phyloP scores from a whole-genome alignment of 768 basidiomycete genomes.

The Daedalea quercina region DNA sequence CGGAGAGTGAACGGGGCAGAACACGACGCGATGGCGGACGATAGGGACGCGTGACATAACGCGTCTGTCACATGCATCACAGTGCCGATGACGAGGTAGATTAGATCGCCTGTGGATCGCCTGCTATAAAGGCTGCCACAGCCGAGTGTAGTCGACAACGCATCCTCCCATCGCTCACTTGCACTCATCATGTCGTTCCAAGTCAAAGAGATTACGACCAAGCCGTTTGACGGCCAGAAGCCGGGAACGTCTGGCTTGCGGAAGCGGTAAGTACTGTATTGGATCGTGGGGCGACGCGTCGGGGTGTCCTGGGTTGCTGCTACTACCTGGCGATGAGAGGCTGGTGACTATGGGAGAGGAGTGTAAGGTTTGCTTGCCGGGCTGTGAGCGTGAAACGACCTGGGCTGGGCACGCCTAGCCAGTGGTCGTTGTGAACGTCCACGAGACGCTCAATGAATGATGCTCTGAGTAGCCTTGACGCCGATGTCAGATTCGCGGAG shows the following conservation, averaged over 20 bases:
- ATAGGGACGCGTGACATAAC: not conserved
- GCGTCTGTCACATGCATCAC: not conserved
- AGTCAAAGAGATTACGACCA: slow-evolving; percentile 70
- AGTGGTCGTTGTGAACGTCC: slow-evolving; percentile 12
- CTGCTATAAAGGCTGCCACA: too few species aligned
- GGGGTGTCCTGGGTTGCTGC: too few species aligned
- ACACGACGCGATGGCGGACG: not conserved
- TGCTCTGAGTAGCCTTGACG: not conserved
- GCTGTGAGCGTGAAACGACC: too few species aligned
- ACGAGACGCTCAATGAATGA: slow-evolving; percentile 1
- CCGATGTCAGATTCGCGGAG: too few species aligned
- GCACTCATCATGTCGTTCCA: slow-evolving; percentile 31
- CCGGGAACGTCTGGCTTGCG: slow-evolving; percentile 97
- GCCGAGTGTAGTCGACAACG: too few species aligned
- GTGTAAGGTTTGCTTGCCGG: too few species aligned
- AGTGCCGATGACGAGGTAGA: too few species aligned
- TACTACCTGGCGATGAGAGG: too few species aligned
- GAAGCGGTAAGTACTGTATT: slow-evolving; percentile 59
- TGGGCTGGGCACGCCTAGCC: not conserved
- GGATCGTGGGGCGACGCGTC: too few species aligned
- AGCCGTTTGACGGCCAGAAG: slow-evolving; percentile 90
- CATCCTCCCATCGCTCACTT: not conserved
- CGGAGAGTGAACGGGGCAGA: not conserved
- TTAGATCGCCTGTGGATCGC: too few species aligned
- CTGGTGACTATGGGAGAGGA: too few species aligned